phyloP scores from a whole-genome alignment of 1,284 basidiomycete species.

The Ganoderma lingzhi region DNA sequence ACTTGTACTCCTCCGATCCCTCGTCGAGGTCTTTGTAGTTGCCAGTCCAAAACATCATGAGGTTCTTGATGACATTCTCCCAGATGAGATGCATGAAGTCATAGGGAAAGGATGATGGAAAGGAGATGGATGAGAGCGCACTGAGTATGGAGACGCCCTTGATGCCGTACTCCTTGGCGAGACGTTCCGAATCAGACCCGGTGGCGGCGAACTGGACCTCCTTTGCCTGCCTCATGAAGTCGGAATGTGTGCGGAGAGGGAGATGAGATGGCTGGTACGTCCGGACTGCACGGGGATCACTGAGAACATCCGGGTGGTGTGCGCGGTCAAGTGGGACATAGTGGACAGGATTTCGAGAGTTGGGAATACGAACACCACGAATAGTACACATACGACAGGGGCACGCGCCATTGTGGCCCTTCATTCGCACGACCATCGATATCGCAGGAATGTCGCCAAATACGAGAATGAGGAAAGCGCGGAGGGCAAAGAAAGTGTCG shows the following conservation, averaged over 20 bases:
- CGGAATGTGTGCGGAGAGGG: conserved; percentile 46
- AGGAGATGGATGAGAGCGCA: conserved; percentile 42
- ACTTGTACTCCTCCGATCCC: conserved; percentile 41
- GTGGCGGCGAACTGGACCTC: conserved; percentile 43
- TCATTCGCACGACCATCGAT: conserved; percentile 43
- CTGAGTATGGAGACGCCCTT: conserved; percentile 50
- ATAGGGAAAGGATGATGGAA: conserved; percentile 51
- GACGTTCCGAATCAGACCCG: conserved; percentile 32
- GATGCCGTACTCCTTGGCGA: conserved; percentile 48
- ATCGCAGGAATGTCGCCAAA: conserved; percentile 53
- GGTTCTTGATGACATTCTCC: conserved; percentile 50
- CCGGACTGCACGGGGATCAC: neutral
- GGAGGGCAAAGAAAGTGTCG: conserved; percentile 41
- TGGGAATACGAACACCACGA: conserved; percentile 42
- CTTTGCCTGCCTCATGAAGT: conserved; percentile 43
- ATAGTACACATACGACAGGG: conserved; percentile 56
- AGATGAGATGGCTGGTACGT: conserved; percentile 48
- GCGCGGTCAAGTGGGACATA: conserved; percentile 47
- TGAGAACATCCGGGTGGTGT: conserved; percentile 13
- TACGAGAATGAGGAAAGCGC: conserved; percentile 48
- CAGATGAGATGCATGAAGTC: conserved; percentile 59
- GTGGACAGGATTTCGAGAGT: conserved; percentile 28
- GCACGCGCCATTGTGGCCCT: conserved; percentile 52
- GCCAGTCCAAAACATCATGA: conserved; percentile 49
- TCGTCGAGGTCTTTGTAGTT: conserved; percentile 47